Conservation (phyloP, 2,329 filamentous ascomycete genomes). For the Onygenales sp. region DNA sequence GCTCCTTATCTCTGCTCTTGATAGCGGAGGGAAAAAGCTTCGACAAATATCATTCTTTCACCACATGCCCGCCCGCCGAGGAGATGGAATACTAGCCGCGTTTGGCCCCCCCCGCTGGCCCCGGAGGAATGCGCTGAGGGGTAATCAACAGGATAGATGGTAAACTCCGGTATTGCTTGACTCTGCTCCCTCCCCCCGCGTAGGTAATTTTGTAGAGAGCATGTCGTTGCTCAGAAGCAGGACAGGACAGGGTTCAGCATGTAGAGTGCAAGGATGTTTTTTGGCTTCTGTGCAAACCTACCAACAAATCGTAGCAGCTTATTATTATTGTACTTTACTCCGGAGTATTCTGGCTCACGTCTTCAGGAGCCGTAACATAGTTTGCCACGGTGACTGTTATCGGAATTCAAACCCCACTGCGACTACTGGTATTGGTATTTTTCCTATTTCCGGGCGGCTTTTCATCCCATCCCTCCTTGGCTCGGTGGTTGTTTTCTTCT, state of each 20-base stretch:
- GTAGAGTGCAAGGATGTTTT: no score
- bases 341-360: no score
- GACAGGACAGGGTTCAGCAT: no score
- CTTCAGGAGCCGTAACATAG: background rate
- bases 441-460: background rate
- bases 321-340: no score
- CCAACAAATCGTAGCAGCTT: no score
- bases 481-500: background rate
- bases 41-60: slow-evolving; percentile 1
- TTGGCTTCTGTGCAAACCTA: no score
- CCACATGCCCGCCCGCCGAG: background rate
- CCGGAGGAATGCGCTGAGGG: background rate
- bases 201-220: background rate
- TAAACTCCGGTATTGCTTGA: background rate
- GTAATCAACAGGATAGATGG: background rate
- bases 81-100: background rate
- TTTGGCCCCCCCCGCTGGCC: no score
- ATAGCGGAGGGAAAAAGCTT: background rate
- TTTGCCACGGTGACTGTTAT: slow-evolving; percentile 3
- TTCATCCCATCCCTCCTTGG: background rate
- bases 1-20: slow-evolving; percentile 1
- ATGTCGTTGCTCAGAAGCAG: no score
- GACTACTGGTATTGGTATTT: no score
- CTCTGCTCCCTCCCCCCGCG: background rate
- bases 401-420: background rate